A percentile compares a stretch with the other conserved stretches of the same genome.
These are phyloP conservation scores for Populus hybrid DNA, from an alignment of 441 rosid genomes.

Conservation along the genomic window DNA sequence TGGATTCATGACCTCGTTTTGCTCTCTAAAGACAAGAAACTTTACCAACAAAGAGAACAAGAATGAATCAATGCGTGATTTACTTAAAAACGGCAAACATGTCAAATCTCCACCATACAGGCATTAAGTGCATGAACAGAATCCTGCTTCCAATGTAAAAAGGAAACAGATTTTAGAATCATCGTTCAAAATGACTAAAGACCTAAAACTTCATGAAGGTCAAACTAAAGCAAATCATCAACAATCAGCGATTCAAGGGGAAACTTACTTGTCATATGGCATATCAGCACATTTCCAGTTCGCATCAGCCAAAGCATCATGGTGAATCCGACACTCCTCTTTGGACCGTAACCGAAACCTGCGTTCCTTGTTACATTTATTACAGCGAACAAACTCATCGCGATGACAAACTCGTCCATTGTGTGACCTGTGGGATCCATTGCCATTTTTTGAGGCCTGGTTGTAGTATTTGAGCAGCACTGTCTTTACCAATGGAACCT, in stretches of 20 bases:
- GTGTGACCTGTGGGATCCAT: conserved; percentile 70
- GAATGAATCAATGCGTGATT: not conserved
- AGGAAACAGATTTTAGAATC: conserved; percentile 1
- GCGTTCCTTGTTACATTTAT: conserved; percentile 76
- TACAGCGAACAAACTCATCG: conserved; percentile 90
- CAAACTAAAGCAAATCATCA: not conserved
- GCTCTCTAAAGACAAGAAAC: not conserved
- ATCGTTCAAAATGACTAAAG: not conserved
- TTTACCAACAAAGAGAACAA: not conserved
- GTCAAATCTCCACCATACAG: not conserved
- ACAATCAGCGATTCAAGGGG: not conserved
- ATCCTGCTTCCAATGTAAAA: not conserved
- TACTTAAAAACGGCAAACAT: not conserved
- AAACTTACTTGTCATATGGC: conserved; percentile 82
- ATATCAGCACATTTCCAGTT: conserved; percentile 94
- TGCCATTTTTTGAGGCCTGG: conserved; percentile 58
- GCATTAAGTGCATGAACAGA: not conserved
- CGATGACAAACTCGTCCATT: conserved; percentile 68
- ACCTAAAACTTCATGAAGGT: not conserved
- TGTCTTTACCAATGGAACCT: conserved; percentile 91
- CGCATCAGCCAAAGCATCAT: conserved; percentile 79
- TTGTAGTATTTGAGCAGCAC: conserved; percentile 86
- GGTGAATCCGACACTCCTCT: conserved; percentile 95
- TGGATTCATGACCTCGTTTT: not conserved
- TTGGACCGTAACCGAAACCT: conserved; percentile 84